phyloP scores from a whole-genome alignment of 2,329 filamentous ascomycete genomes.

The Escovopsis sp. region DNA sequence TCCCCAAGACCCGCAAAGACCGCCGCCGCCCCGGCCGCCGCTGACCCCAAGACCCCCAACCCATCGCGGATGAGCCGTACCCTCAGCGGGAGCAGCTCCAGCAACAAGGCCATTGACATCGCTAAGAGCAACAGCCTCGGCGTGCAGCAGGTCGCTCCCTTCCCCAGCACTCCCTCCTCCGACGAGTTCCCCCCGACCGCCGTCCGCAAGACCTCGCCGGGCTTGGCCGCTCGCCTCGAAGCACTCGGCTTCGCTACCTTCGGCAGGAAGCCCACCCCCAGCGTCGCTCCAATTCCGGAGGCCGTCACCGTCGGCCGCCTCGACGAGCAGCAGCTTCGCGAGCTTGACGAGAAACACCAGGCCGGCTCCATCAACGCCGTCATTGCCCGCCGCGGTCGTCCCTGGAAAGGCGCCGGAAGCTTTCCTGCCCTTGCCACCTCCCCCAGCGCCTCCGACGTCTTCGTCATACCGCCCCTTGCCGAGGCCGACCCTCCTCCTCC shows the following conservation, averaged over 20 bases:
- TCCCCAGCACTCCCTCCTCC: not conserved
- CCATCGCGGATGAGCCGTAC: not conserved
- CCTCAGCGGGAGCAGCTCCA: not conserved
- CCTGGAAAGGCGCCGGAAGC: constrained; percentile 53
- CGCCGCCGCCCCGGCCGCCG: too few species aligned
- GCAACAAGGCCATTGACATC: constrained; percentile 9
- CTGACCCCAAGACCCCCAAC: not conserved
- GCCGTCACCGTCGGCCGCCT: constrained; percentile 48
- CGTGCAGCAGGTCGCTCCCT: not conserved
- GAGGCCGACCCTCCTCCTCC: too few species aligned
- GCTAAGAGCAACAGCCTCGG: constrained; percentile 3
- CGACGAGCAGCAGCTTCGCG: constrained; percentile 52
- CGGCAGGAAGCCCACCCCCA: constrained; percentile 19
- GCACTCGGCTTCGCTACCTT: constrained; percentile 44
- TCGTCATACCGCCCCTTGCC: constrained; percentile 6
- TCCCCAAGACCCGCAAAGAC: too few species aligned
- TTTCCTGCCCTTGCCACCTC: constrained; percentile 9
- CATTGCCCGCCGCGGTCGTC: constrained; percentile 51
- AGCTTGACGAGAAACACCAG: constrained; percentile 53
- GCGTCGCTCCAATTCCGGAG: constrained; percentile 14
- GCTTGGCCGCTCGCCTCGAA: constrained; percentile 49
- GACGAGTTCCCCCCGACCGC: constrained; percentile 14
- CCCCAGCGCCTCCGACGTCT: constrained; percentile 17
- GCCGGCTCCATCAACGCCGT: constrained; percentile 34
- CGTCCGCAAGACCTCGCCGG: constrained; percentile 46